phyloP scores from a whole-genome alignment of 345 rosid genomes.

The Populus ilicifolia region DNA sequence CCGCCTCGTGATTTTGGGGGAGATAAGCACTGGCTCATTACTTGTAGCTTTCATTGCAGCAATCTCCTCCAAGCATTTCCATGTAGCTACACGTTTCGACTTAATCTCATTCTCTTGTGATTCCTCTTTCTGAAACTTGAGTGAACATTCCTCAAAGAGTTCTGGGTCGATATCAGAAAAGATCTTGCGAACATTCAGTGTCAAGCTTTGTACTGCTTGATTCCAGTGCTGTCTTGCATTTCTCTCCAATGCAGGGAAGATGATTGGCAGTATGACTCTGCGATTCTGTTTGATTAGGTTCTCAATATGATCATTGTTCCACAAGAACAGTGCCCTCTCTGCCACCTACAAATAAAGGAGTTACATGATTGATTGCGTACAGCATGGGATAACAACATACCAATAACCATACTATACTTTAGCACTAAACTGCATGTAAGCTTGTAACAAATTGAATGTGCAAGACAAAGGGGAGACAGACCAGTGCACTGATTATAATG shows the following conservation, averaged over 20 bases:
- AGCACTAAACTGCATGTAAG: neutral
- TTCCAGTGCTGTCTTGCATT: conserved; percentile 31
- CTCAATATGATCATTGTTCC: conserved; percentile 90
- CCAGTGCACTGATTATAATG: no score
- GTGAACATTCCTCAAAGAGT: conserved; percentile 66
- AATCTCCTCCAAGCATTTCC: conserved; percentile 70
- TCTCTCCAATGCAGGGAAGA: conserved; percentile 67
- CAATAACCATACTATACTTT: no score
- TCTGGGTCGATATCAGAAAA: conserved; percentile 40
- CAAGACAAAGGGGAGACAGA: no score
- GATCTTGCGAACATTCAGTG: no score
- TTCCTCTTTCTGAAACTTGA: conserved; percentile 60
- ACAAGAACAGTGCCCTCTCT: conserved; percentile 75
- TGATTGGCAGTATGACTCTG: conserved; percentile 67
- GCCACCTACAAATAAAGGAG: conserved; percentile 50
- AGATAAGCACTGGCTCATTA: conserved; percentile 43
- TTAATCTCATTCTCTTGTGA: conserved; percentile 46
- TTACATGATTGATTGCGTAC: neutral
- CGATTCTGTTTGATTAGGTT: conserved; percentile 71
- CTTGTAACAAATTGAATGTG: no score
- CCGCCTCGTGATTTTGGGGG: conserved; percentile 23
- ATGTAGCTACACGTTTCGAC: conserved; percentile 46
- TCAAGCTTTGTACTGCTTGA: no score
- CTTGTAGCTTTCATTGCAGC: conserved; percentile 58
- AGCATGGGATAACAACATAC: neutral